These are phyloP conservation scores for Carnegiea gigantea DNA, from an alignment of 179 eudicot genomes.

Conservation along the genomic window DNA sequence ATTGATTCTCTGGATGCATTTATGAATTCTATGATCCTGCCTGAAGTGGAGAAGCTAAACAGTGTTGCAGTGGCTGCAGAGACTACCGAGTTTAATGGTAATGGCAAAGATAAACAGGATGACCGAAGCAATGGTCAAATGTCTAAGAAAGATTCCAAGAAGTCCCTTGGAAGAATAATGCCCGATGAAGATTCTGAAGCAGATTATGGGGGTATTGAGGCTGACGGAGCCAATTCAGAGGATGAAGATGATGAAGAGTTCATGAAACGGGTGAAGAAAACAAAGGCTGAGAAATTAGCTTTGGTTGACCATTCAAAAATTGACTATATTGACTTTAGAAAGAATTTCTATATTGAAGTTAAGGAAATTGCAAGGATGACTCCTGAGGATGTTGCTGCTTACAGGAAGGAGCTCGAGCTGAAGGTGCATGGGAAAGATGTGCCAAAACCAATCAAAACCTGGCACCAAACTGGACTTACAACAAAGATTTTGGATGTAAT, in stretches of 20 bases:
- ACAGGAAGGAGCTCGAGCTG: slow-evolving; percentile 69
- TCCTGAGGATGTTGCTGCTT: slow-evolving; percentile 63
- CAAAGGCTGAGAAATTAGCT: slow-evolving; percentile 80
- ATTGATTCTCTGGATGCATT: slow-evolving; percentile 94
- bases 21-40: slow-evolving; percentile 82
- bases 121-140: slow-evolving; percentile 31
- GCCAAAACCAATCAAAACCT: slow-evolving; percentile 78
- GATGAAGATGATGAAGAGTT: slow-evolving; percentile 95
- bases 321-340: slow-evolving; percentile 70
- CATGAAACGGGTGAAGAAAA: slow-evolving; percentile 90
- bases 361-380: slow-evolving; percentile 79
- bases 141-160: slow-evolving; percentile 42
- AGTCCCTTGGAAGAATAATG: slow-evolving; percentile 72
- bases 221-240: slow-evolving; percentile 51
- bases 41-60: slow-evolving; percentile 82
- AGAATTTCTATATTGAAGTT: slow-evolving; percentile 85
- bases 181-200: slow-evolving; percentile 87
- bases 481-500: slow-evolving; percentile 75
- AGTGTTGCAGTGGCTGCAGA: slow-evolving; percentile 38
- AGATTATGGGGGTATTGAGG: slow-evolving; percentile 54
- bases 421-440: slow-evolving; percentile 91
- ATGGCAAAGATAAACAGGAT: slow-evolving; percentile 32
- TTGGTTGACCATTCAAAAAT: slow-evolving; percentile 91
- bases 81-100: slow-evolving; percentile 29
- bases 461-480: slow-evolving; percentile 86